Base-by-base conservation (phyloP, 2,329 filamentous ascomycete genomes). In the Atkinsonella hypoxylon region DNA sequence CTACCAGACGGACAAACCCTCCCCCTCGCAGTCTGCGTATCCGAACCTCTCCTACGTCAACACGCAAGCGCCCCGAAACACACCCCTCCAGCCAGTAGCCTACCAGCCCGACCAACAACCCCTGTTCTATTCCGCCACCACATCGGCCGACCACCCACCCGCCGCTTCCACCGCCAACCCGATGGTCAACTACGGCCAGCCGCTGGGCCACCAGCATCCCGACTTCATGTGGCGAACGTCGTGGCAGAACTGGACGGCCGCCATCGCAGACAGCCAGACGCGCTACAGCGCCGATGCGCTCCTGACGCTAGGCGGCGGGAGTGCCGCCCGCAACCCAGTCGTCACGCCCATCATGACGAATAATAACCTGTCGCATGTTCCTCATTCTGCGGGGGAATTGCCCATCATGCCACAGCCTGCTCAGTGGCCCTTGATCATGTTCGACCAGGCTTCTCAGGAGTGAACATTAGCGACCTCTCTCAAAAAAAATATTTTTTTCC, bases 231-330 rank as follows among this genome's bases (percentile, higher is more conserved):
- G 62, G 65, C 67, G 65, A 8, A 77, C 72, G 53, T 67, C 73
- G 0, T 79, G 76, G 76, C 69, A 75, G 15, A 72, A 78, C 61
- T 79, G 76, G 76, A 73, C 74, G 9, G 67, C 70, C 0, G 73
- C 74, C 49, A 72, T 79, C 30, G 68, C 71, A 34, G 71, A 75
- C 55, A 71, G 62, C 34, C 72, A 75, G 51, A 72, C 76, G 43
- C 67, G 72, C 22, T 77, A 72, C 59, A 72, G 71, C 53, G 74
- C 74, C 30, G 72, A 67, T 44, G 69, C 74, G 13, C 62, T 78
- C 12, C 62, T 78, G 54, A 73, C 69, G 1, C 63, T 78, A 3
- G 73, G 71, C 2, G 63, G 62, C 17, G 64, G 49, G 17, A 36
- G 41, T 13, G 20, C 18, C 12, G 30, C 46, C 4, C 38, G 49